Percentiles rank a stretch among this genome's conserved stretches.
These are phyloP conservation scores for Aspergillus nomiae DNA, from an alignment of 2,329 filamentous ascomycete species.

Conservation along the genomic window DNA sequence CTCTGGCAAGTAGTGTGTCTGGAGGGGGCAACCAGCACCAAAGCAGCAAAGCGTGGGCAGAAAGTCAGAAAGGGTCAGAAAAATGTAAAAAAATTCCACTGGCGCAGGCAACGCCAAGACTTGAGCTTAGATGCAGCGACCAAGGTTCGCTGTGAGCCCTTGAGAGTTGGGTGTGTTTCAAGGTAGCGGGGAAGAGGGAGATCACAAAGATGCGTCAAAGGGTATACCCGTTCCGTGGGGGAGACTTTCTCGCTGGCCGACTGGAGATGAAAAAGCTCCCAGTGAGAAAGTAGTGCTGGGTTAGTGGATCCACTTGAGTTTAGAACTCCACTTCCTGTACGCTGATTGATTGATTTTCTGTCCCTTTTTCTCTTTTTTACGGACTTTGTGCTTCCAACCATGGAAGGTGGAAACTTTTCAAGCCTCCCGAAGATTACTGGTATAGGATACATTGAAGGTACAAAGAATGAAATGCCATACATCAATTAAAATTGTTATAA, in stretches of 20 bases:
- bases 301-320: constrained; percentile 10
- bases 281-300: neutral
- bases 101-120: constrained; percentile 29
- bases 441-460: neutral
- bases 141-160: constrained; percentile 33
- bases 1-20: constrained; percentile 17
- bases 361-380: constrained; percentile 7
- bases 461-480: neutral
- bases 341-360: constrained; percentile 8
- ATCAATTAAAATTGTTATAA: neutral
- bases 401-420: neutral
- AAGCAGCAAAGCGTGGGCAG: constrained; percentile 26
- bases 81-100: constrained; percentile 1
- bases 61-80: constrained; percentile 6
- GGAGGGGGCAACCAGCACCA: constrained; percentile 14
- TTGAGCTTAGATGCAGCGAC: constrained; percentile 31
- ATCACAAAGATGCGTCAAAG: constrained; percentile 37
- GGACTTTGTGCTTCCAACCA: neutral
- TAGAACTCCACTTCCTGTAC: constrained; percentile 10
- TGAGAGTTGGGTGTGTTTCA: constrained; percentile 28
- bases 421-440: neutral
- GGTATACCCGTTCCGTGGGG: constrained; percentile 34
- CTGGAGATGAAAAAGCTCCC: constrained; percentile 18
- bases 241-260: constrained; percentile 13
- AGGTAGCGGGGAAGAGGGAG: constrained; percentile 35